These are phyloP conservation scores for Beauveria asiatica DNA, from an alignment of 2,329 filamentous ascomycete genomes.

Conservation along the genomic window DNA sequence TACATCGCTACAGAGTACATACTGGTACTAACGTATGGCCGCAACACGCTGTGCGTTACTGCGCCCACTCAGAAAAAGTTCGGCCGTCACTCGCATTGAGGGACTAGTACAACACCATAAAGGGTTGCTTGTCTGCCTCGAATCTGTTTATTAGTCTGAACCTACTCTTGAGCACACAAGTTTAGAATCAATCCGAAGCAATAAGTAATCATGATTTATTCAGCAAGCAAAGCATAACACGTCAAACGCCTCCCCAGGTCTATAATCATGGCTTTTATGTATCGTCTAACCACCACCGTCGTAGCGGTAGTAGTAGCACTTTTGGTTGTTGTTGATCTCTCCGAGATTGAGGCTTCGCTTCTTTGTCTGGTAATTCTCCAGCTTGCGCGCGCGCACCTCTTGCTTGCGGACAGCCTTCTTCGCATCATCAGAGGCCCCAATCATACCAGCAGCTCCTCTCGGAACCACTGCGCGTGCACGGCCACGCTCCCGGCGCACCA, in stretches of 20 bases:
- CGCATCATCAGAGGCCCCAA: conserved; percentile 67
- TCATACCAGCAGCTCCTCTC: conserved; percentile 68
- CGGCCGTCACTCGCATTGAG: background rate
- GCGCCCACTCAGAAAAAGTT: background rate
- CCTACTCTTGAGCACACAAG: background rate
- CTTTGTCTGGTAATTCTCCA: conserved; percentile 52
- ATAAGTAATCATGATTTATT: background rate
- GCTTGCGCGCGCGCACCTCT: conserved; percentile 61
- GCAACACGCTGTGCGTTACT: too few relatives aligned
- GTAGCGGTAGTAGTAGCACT: conserved; percentile 47
- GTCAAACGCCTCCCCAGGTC: conserved; percentile 6
- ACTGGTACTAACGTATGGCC: too few relatives aligned
- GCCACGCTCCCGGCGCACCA: conserved; percentile 28
- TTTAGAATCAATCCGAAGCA: background rate
- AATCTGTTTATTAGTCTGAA: too few relatives aligned
- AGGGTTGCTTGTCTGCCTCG: too few relatives aligned
- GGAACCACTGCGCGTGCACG: conserved; percentile 50
- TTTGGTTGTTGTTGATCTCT: conserved; percentile 66
- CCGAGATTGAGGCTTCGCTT: conserved; percentile 63
- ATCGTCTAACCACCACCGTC: conserved; percentile 32
- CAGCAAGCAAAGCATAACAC: conserved; percentile 1
- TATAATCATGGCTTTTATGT: conserved; percentile 2
- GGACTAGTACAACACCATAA: too few relatives aligned
- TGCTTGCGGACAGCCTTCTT: conserved; percentile 57
- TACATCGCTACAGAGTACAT: background rate